phyloP scores from a whole-genome alignment of 352 stramenopile genomes.

The Pythium rishiriense region DNA sequence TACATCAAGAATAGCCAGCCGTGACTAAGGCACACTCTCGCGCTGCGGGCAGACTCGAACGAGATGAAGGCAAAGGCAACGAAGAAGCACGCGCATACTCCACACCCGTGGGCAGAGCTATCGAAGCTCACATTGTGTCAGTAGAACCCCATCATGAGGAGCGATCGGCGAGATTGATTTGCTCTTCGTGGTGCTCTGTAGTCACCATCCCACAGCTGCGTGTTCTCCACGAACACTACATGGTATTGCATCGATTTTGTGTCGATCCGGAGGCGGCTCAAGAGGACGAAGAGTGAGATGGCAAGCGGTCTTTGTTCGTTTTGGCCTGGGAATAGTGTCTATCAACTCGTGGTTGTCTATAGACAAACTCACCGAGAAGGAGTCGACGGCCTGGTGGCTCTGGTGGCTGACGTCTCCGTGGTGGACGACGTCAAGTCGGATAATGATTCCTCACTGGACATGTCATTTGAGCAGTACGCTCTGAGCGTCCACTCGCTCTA shows the following conservation, averaged over 20 bases:
- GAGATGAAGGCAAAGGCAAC: constrained; percentile 28
- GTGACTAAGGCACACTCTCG: not conserved
- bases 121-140: constrained; percentile 38
- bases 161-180: too few species aligned
- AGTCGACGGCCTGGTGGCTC: not conserved
- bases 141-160: not conserved
- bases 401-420: too few species aligned
- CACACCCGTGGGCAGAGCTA: constrained; percentile 39
- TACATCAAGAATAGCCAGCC: not conserved
- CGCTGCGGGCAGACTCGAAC: not conserved
- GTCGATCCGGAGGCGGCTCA: constrained; percentile 12
- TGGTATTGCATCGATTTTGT: constrained; percentile 47
- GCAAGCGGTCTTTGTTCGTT: not conserved
- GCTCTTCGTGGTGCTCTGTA: constrained; percentile 11
- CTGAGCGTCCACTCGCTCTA: constrained; percentile 44
- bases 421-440: not conserved
- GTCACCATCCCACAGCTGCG: constrained; percentile 41
- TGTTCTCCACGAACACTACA: constrained; percentile 46
- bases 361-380: not conserved
- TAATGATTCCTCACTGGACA: constrained; percentile 12
- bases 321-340: not conserved
- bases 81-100: constrained; percentile 24
- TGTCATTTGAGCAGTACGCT: constrained; percentile 63
- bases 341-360: too few species aligned
- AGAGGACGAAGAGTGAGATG: not conserved